Percentiles rank a stretch among this genome's conserved stretches.
These are phyloP conservation scores for Nemania sp. DNA, from an alignment of 2,329 filamentous ascomycete genomes.

Conservation along the genomic window DNA sequence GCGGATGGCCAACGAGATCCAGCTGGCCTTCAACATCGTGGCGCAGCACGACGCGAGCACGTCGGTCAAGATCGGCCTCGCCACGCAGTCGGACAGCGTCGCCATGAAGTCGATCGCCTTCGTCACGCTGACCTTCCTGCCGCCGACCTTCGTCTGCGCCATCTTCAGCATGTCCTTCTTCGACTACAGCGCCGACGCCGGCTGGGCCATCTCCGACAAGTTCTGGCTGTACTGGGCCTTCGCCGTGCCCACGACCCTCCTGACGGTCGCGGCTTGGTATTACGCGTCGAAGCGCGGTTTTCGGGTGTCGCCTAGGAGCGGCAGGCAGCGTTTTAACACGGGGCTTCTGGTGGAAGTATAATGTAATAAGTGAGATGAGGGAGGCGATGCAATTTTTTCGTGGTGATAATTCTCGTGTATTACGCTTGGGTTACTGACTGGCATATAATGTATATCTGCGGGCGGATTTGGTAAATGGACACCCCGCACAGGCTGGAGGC, in stretches of 20 bases:
- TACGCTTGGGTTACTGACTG: too few relatives aligned
- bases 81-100: constrained; percentile 51
- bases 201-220: constrained; percentile 36
- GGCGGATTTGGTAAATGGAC: too few relatives aligned
- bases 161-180: constrained; percentile 55
- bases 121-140: constrained; percentile 54
- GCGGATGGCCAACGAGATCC: constrained; percentile 59
- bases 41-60: constrained; percentile 47
- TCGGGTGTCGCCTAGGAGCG: neutral
- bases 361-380: too few relatives aligned
- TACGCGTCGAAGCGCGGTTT: constrained; percentile 22
- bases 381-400: too few relatives aligned
- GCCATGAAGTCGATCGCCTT: constrained; percentile 58
- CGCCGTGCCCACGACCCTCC: constrained; percentile 32
- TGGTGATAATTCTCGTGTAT: too few relatives aligned
- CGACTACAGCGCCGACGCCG: constrained; percentile 31
- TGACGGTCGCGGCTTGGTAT: constrained; percentile 29
- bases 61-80: constrained; percentile 47
- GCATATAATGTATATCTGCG: too few relatives aligned
- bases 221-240: constrained; percentile 43
- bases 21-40: constrained; percentile 54
- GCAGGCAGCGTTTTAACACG: neutral
- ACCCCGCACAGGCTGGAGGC: too few relatives aligned
- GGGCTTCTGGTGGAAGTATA: neutral
- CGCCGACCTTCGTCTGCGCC: constrained; percentile 55